A percentile compares a stretch with the other conserved stretches of the same genome.
These are phyloP conservation scores for Solanum hybrid DNA, from an alignment of 305 asterid genomes.

Conservation along the genomic window DNA sequence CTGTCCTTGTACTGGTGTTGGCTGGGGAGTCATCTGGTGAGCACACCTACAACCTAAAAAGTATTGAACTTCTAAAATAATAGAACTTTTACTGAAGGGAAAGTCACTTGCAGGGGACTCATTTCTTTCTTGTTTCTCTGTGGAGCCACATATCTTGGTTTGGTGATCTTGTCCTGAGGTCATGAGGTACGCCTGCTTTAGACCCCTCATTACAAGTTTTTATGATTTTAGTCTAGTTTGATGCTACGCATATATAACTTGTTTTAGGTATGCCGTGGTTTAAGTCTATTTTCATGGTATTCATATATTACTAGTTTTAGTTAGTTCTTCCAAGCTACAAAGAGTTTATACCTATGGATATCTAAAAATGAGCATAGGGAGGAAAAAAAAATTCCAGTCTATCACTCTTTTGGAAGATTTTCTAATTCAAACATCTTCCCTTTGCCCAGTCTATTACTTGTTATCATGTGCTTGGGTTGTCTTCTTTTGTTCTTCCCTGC, in stretches of 20 bases:
- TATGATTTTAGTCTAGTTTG: background rate
- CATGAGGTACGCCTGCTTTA: conserved; percentile 16
- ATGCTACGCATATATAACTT: background rate
- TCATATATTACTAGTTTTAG: background rate
- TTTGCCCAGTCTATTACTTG: background rate
- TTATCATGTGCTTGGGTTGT: background rate
- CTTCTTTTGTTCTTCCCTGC: background rate
- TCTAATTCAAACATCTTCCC: background rate
- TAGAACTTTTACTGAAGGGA: background rate
- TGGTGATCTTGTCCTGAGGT: conserved; percentile 31
- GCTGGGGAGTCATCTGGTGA: conserved; percentile 90
- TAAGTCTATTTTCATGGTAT: background rate
- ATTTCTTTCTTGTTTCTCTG: conserved; percentile 37
- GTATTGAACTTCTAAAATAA: background rate
- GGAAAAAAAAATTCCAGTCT: background rate
- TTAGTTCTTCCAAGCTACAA: background rate
- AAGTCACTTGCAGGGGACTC: conserved; percentile 32
- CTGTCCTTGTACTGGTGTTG: conserved; percentile 83
- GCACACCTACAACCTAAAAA: background rate
- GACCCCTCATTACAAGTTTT: conserved; percentile 22
- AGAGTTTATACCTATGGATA: background rate
- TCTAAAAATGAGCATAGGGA: background rate
- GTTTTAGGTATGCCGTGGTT: background rate
- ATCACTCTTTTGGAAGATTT: background rate
- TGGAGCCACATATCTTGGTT: conserved; percentile 32